These are phyloP conservation scores for Vigna unguiculata DNA, from an alignment of 306 rosid genomes.

Conservation along the genomic window DNA sequence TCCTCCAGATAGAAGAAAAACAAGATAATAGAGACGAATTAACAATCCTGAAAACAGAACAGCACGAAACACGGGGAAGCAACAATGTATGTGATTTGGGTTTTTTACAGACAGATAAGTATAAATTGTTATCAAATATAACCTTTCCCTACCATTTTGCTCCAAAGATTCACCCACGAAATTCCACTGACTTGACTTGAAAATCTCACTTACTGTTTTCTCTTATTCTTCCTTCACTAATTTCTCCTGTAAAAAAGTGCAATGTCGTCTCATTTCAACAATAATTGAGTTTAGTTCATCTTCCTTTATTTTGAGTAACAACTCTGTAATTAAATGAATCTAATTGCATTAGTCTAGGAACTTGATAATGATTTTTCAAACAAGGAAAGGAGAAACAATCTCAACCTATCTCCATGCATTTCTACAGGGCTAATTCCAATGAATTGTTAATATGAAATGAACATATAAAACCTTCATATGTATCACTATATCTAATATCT, in stretches of 20 bases:
- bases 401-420: conserved; percentile 77
- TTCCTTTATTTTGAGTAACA: conserved; percentile 76
- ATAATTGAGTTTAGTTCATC: conserved; percentile 87
- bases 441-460: too few relatives aligned
- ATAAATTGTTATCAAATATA: conserved; percentile 8
- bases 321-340: conserved; percentile 56
- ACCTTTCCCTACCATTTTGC: conserved; percentile 35
- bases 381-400: not conserved
- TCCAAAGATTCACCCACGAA: conserved; percentile 7
- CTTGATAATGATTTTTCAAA: conserved; percentile 7
- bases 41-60: too few relatives aligned
- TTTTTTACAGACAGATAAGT: too few relatives aligned
- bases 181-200: conserved; percentile 14
- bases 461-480: too few relatives aligned
- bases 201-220: conserved; percentile 68
- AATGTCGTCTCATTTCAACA: conserved; percentile 75
- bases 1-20: too few relatives aligned
- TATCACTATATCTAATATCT: too few relatives aligned
- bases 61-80: too few relatives aligned
- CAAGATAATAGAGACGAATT: too few relatives aligned
- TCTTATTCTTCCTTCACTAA: conserved; percentile 83
- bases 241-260: conserved; percentile 75
- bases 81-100: too few relatives aligned
- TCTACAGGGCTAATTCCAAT: conserved; percentile 71
- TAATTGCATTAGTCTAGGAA: conserved; percentile 29